Conservation (phyloP, 73 alveolate species). For the Stentor roeselii region DNA sequence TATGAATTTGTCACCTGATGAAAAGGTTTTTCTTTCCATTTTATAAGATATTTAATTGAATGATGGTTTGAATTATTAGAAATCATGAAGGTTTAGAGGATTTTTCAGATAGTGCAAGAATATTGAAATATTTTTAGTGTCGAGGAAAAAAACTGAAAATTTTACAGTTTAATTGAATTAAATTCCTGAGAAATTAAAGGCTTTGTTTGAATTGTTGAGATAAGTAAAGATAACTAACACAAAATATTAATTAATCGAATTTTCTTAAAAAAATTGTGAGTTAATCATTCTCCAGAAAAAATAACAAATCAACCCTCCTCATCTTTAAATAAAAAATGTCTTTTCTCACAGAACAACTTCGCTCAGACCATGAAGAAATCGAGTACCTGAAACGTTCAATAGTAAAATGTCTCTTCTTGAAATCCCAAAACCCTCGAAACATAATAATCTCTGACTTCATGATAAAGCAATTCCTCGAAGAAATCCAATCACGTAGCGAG, state of each 20-base stretch:
- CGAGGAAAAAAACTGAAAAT: too few species aligned
- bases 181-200: too few species aligned
- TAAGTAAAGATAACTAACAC: too few species aligned
- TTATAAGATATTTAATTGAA: neutral
- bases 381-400: constrained; percentile 87
- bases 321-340: neutral
- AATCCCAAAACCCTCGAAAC: constrained; percentile 88
- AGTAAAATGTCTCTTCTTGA: constrained; percentile 70
- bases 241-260: too few species aligned
- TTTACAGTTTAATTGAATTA: too few species aligned
- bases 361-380: constrained; percentile 79
- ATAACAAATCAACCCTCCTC: too few species aligned
- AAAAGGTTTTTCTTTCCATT: neutral
- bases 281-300: too few species aligned
- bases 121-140: too few species aligned
- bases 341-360: constrained; percentile 59
- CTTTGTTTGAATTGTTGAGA: too few species aligned
- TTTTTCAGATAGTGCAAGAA: too few species aligned
- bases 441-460: constrained; percentile 82
- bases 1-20: neutral
- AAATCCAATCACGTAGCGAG: constrained; percentile 71
- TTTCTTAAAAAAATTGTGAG: too few species aligned
- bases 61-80: neutral
- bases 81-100: too few species aligned
- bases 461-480: constrained; percentile 70